These are phyloP conservation scores for Cymodocea nodosa DNA, from an alignment of 116 monocot genomes.

Conservation along the genomic window DNA sequence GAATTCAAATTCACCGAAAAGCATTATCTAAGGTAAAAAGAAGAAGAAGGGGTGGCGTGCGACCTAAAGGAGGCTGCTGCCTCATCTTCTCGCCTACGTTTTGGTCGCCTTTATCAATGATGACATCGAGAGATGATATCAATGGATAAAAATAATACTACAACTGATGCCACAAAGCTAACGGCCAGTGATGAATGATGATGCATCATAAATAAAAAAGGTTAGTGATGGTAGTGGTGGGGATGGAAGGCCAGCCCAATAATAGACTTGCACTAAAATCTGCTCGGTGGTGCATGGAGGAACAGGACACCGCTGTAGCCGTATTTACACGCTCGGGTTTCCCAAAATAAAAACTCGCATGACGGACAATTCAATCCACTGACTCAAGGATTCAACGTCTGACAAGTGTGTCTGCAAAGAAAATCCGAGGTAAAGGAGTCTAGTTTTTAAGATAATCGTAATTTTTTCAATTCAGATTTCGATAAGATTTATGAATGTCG, in stretches of 20 bases:
- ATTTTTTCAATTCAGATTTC: background rate
- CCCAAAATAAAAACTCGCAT: background rate
- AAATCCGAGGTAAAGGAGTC: background rate
- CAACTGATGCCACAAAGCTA: too few species aligned
- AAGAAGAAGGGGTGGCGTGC: too few species aligned
- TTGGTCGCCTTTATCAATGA: too few species aligned
- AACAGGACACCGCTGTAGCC: too few species aligned
- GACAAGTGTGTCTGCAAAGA: background rate
- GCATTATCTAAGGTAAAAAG: too few species aligned
- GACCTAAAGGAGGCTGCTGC: too few species aligned
- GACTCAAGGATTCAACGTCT: constrained; percentile 8
- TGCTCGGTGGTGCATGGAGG: background rate
- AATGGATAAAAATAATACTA: too few species aligned
- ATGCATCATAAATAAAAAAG: background rate
- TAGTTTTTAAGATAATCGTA: background rate
- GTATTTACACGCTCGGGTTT: too few species aligned
- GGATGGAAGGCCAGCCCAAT: background rate
- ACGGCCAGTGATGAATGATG: too few species aligned
- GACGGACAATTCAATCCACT: background rate
- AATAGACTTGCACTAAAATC: background rate
- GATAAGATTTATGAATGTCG: background rate
- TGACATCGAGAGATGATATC: too few species aligned
- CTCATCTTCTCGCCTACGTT: too few species aligned
- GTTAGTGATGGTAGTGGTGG: background rate
- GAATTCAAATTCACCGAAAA: too few species aligned